These are phyloP conservation scores for Sordariomycetes sp. DNA, from an alignment of 2,329 filamentous ascomycete species.

Conservation along the genomic window DNA sequence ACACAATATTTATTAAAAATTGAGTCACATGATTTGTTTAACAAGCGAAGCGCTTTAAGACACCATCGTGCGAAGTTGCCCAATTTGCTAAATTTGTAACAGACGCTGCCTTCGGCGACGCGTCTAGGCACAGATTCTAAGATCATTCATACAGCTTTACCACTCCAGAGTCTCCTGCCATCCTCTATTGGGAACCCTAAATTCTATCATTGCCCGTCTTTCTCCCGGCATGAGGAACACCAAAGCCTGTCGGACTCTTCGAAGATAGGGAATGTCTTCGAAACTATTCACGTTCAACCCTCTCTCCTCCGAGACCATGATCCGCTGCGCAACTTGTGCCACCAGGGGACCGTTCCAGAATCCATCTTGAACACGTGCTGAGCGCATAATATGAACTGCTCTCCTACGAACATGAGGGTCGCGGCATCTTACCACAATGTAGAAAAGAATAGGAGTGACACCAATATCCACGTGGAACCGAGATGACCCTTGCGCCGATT, in stretches of 20 bases:
- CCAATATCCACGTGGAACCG: neutral
- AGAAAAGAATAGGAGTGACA: neutral
- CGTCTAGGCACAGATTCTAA: too few species aligned
- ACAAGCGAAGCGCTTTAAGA: too few species aligned
- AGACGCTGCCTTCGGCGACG: too few species aligned
- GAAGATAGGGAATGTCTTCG: neutral
- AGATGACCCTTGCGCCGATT: neutral
- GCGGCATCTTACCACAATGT: neutral
- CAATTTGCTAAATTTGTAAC: too few species aligned
- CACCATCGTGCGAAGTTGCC: too few species aligned
- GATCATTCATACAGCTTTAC: neutral
- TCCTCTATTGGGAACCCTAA: neutral
- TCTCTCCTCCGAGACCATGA: slow-evolving; percentile 1
- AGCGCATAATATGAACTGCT: neutral
- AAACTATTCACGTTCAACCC: neutral
- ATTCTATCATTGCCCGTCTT: neutral
- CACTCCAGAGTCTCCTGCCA: neutral
- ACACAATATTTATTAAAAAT: too few species aligned
- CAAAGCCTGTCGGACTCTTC: neutral
- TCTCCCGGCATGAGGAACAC: neutral
- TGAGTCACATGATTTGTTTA: too few species aligned
- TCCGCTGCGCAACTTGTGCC: neutral
- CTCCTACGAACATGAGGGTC: neutral
- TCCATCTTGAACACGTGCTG: neutral
- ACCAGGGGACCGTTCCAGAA: neutral